A percentile compares a stretch with the other conserved stretches of the same genome.
These are phyloP conservation scores for Lactuca saligna DNA, from an alignment of 129 eudicot species.

Conservation along the genomic window DNA sequence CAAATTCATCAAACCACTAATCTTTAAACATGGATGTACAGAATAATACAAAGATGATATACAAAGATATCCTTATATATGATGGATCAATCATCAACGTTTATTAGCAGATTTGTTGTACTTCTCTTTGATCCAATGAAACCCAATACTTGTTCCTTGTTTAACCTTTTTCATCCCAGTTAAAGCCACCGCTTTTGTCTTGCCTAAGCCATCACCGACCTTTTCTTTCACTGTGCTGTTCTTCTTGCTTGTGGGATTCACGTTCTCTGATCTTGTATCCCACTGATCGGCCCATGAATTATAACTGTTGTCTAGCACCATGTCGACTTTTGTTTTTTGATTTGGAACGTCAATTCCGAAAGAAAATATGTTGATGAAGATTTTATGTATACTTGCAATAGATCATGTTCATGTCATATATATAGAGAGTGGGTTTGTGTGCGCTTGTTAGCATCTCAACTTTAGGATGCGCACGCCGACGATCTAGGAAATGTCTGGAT, in stretches of 20 bases:
- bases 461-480: constrained; percentile 17
- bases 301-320: constrained; percentile 35
- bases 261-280: constrained; percentile 41
- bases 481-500: constrained; percentile 13
- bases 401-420: constrained; percentile 4
- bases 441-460: constrained; percentile 13
- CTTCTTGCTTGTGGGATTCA: constrained; percentile 22
- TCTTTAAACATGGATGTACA: constrained; percentile 1
- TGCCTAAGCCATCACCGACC: constrained; percentile 30
- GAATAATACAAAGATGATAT: background rate
- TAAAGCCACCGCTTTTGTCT: constrained; percentile 34
- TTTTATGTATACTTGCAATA: background rate
- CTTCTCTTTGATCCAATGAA: constrained; percentile 39
- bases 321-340: background rate
- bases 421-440: background rate
- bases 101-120: constrained; percentile 30
- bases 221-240: constrained; percentile 15
- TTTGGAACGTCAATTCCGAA: background rate
- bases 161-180: constrained; percentile 40
- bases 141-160: constrained; percentile 32
- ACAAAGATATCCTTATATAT: background rate
- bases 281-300: constrained; percentile 50
- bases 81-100: constrained; percentile 11
- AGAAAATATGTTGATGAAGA: constrained; percentile 1
- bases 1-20: background rate